Evolutionary conservation across 1,139 yeast genomes (phyloP), one percentile per base, ranked within the genome.

Genomic region (Saccharomycopsis phalli): DNA sequence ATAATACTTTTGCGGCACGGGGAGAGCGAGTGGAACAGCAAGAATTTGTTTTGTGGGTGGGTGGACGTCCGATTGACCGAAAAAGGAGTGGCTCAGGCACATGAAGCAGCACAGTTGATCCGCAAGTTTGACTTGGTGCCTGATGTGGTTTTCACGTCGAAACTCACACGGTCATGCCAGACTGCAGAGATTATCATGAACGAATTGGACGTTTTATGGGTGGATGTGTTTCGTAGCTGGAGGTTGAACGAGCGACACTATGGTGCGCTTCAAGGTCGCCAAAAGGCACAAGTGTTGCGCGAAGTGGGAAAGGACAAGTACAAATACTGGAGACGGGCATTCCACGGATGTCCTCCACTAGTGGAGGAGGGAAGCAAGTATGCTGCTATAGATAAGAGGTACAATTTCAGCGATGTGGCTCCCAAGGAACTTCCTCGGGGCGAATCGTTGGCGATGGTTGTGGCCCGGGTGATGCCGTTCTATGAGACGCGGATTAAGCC

Each of bases 21-120:
- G 2, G 82, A 81, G 53, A 76, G 84, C 16, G 73, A 75, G 53
- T 74, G 83, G 71, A 82, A 82, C 54, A 73, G 78, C 50, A 73
- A 70, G 41, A 76, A 80, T 55, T 66, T 70, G 47, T 82, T 82
- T 56, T 80, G 91, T 53, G 94, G 94, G 2, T 82, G 94, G 94
- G 69, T 79, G n/a, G 91, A 82, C 57, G 74, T 81, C 8, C 70
- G 71, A 29, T 60, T 81, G 42, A 73, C 83, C 3, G 68, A 61
- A 1, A 71, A 70, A 47, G 93, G 94, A 2, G 60, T 66, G 46
- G 50, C 60, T 8, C 91, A 81, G 54, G 93, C 93, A 1, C 53
- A 53, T 7, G 59, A 67, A 40, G 80, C 86, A 2, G 83, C 79
- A 0, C 54, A 66, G 20, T 59, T 81, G 47, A 69, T 81, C 21